phyloP scores from a whole-genome alignment of 306 rosid species.

The Betula pendula region DNA sequence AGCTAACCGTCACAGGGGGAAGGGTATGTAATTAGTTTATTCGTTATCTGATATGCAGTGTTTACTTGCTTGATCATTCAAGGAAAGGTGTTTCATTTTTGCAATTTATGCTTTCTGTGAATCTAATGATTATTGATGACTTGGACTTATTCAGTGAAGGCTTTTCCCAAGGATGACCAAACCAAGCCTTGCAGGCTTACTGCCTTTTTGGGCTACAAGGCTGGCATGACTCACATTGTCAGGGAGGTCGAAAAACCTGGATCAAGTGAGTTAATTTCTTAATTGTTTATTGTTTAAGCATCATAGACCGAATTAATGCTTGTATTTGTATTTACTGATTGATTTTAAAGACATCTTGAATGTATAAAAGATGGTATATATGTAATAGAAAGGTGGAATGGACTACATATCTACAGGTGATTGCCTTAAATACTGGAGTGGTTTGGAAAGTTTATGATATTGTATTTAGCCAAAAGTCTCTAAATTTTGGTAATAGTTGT shows the following conservation, averaged over 20 bases:
- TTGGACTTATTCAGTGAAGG: conserved; percentile 60
- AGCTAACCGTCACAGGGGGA: conserved; percentile 81
- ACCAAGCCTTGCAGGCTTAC: conserved; percentile 64
- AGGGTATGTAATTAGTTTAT: conserved; percentile 38
- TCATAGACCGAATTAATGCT: not conserved
- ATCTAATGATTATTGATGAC: not conserved
- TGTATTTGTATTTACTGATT: no score
- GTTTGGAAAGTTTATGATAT: not conserved
- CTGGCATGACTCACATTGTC: conserved; percentile 90
- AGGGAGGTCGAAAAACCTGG: conserved; percentile 89
- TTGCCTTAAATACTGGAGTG: not conserved
- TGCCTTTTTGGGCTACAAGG: conserved; percentile 84
- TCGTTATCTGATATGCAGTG: not conserved
- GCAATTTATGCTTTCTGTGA: not conserved
- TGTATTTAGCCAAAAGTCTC: not conserved
- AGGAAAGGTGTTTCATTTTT: not conserved
- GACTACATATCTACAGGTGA: not conserved
- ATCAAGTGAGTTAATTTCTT: conserved; percentile 44
- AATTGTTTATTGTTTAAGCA: not conserved
- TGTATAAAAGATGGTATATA: not conserved
- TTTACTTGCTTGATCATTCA: not conserved
- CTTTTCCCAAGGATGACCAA: conserved; percentile 84
- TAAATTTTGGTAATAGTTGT: not conserved
- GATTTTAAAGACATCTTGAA: not conserved
- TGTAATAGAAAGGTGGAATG: not conserved